Evolutionary conservation across 495 filamentous ascomycete genomes (phyloP).

Genomic region (Hypoxylon subgilvum): DNA sequence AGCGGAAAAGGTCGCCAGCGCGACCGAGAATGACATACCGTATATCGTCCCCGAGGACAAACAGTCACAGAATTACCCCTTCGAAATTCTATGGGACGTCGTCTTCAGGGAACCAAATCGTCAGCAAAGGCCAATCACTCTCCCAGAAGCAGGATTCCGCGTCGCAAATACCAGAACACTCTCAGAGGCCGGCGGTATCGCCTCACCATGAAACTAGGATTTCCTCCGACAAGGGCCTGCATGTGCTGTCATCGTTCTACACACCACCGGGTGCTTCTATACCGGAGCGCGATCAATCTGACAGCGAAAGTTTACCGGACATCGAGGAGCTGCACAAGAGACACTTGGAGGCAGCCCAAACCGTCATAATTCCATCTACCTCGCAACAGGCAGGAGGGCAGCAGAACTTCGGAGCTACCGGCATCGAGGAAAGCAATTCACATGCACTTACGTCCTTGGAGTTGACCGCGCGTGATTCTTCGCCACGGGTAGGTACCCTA

Average conservation of each 20-base stretch:
- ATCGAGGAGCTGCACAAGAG: slow-evolving; percentile 15
- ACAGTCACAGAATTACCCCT: slow-evolving; percentile 12
- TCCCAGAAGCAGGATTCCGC: neutral
- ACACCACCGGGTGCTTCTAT: neutral
- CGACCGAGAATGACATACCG: neutral
- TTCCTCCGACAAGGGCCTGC: neutral
- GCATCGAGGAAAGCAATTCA: neutral
- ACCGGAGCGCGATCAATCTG: slow-evolving; percentile 1
- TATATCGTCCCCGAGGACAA: neutral
- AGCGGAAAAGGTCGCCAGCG: neutral
- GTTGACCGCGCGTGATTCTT: neutral
- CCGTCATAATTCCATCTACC: neutral
- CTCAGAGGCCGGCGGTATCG: neutral
- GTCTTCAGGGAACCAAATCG: neutral
- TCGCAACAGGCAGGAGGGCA: neutral
- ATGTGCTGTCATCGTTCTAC: neutral
- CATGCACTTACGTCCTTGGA: neutral
- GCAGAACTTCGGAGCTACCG: neutral
- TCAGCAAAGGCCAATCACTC: neutral
- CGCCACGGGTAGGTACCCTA: neutral
- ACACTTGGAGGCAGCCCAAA: neutral
- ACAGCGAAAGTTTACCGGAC: slow-evolving; percentile 19
- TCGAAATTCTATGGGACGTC: slow-evolving; percentile 10
- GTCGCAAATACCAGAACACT: neutral
- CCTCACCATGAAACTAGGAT: neutral